A percentile compares a stretch with the other conserved stretches of the same genome.
phyloP scores from a whole-genome alignment of 2,329 filamentous ascomycete genomes.

The Talaromyces sp. region DNA sequence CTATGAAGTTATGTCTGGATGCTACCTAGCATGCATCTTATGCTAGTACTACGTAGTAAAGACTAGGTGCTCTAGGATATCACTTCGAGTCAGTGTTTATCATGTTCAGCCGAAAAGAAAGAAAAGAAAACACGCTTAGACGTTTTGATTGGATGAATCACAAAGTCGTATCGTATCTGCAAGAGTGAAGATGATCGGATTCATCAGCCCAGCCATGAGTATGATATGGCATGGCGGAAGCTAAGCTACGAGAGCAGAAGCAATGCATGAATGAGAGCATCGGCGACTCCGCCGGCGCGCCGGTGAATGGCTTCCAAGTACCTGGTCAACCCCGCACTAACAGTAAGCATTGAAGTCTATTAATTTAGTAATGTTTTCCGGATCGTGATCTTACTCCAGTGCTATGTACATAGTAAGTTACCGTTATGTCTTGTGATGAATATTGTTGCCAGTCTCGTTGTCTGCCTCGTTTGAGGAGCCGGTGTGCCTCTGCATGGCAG shows the following conservation, averaged over 20 bases:
- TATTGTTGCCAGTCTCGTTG: too few species aligned
- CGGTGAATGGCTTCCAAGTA: background rate
- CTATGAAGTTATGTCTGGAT: background rate
- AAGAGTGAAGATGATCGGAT: background rate
- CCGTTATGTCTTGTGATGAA: too few species aligned
- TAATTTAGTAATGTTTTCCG: background rate
- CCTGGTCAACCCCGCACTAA: conserved; percentile 12
- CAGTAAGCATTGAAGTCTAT: background rate
- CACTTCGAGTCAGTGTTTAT: background rate
- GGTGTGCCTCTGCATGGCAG: background rate
- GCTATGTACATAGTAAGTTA: too few species aligned
- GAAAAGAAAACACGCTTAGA: background rate
- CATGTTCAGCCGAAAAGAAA: background rate
- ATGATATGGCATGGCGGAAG: background rate
- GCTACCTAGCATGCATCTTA: background rate
- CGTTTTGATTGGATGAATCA: background rate
- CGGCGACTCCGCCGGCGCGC: conserved; percentile 1
- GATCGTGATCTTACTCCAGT: too few species aligned
- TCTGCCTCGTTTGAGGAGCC: background rate
- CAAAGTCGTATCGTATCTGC: background rate
- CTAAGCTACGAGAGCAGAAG: background rate
- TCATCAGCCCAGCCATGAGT: background rate
- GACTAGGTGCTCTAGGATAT: too few species aligned
- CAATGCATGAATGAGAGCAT: background rate
- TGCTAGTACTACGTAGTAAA: too few species aligned